Evolutionary conservation across 805 yeast genomes (phyloP), one percentile per base, ranked within the genome.

Genomic region (Blastobotrys robertii): DNA sequence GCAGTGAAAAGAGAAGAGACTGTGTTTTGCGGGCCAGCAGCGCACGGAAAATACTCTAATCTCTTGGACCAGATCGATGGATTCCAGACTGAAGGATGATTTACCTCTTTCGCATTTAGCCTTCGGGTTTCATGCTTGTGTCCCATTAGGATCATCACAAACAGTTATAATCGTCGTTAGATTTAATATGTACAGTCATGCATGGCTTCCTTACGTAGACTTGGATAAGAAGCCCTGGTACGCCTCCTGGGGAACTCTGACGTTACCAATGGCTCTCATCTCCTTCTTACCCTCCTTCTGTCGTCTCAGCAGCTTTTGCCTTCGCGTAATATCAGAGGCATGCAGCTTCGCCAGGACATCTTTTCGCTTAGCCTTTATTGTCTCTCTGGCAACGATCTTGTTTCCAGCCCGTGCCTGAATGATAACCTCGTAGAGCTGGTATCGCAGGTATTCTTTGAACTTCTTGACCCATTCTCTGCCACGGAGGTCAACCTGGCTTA

Each of bases 261-360:
- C 84, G 42, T 77, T 75, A 10, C 97, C 97, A 10, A 80, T 70
- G 11, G 82, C 70, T 62, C 82, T 81, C 81, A 90, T 71, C 48
- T 72, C 73, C 63, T 83, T 85, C 64, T 92, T 92, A 32, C 98
- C 98, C 57, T 85, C 95, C 61, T 88, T 90, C 57, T 90, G 98
- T 54, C 83, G 81, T 43, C 74, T 85, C 42, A 90, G 67, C 51
- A 90, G 70, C 64, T 90, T 90, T 68, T 87, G 87, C 48, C 95
- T 72, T 65, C 98, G 73, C 0, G 94, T 75, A 30, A 88, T 76
- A 67, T 90, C 98, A 13, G 95, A 79, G 0, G 97, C 98, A 62
- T 90, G 97, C 47, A 92, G 66, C 56, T 79, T 84, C 25, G 92
- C 95, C 43, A 92, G 69, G n/a, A 90, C 98, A 63, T 90, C 97